Percentiles rank a stretch among this genome's conserved stretches.
phyloP scores from a whole-genome alignment of 176 grass and related monocot species.

The Oryza coarctata region DNA sequence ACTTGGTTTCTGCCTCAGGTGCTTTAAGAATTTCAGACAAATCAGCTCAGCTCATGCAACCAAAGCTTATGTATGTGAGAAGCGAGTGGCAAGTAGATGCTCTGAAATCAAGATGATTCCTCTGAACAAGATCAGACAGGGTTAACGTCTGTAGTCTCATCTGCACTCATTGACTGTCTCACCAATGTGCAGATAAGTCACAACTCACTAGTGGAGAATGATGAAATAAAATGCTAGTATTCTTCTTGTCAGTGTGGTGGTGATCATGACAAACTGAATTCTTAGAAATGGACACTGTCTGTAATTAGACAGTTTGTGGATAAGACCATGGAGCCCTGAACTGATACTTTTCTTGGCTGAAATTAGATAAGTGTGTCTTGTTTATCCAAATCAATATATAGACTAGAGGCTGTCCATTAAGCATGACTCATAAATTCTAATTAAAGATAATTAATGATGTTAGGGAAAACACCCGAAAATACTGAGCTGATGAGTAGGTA shows the following conservation, averaged over 20 bases:
- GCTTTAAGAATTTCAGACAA: conserved; percentile 13
- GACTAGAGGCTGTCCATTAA: conserved; percentile 1
- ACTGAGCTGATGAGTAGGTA: not conserved
- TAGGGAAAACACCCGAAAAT: not conserved
- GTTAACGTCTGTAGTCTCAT: conserved; percentile 13
- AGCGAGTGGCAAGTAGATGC: not conserved
- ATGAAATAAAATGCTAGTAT: not conserved
- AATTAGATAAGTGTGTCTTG: not conserved
- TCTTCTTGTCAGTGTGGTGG: conserved; percentile 22
- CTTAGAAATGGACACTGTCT: not conserved
- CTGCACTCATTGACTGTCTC: conserved; percentile 18
- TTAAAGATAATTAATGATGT: not conserved
- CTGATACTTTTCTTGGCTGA: conserved; percentile 14
- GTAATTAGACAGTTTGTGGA: conserved; percentile 13
- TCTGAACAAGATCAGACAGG: not conserved
- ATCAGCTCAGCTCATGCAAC: conserved; percentile 19
- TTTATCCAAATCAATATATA: conserved; percentile 23
- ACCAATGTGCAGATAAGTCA: not conserved
- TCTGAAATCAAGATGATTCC: not conserved
- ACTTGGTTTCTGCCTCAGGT: conserved; percentile 31
- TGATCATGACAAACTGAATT: conserved; percentile 30
- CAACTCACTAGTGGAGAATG: not conserved
- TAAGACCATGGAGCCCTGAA: conserved; percentile 29
- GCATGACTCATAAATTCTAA: not conserved
- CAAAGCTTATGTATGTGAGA: not conserved